These are phyloP conservation scores for Salvia sclarea DNA, from an alignment of 305 asterid species.

Conservation along the genomic window DNA sequence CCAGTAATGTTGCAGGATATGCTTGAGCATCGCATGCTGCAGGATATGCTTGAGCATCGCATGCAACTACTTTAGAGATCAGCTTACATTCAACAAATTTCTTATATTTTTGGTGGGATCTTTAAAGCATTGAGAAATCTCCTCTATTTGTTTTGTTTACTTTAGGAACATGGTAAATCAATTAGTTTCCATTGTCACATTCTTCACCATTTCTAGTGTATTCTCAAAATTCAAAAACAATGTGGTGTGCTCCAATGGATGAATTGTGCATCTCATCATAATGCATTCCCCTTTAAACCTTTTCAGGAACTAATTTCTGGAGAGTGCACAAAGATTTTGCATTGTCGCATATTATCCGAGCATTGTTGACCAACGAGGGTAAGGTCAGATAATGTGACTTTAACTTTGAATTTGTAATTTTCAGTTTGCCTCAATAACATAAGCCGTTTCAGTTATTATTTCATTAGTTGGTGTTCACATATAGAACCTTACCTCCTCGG, in stretches of 20 bases:
- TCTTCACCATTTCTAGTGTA: not conserved
- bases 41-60: no score
- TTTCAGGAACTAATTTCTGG: not conserved
- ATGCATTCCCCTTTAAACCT: not conserved
- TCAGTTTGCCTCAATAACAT: not conserved
- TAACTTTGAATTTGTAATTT: not conserved
- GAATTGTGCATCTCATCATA: not conserved
- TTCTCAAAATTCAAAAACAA: not conserved
- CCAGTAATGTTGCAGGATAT: not conserved
- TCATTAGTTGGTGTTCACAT: not conserved
- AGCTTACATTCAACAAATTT: not conserved
- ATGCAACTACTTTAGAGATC: not conserved
- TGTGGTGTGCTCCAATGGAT: not conserved
- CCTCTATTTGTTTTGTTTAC: not conserved
- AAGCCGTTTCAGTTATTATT: constrained; percentile 3
- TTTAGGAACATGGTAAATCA: not conserved
- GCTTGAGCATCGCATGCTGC: not conserved
- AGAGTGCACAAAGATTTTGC: not conserved
- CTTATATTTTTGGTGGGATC: not conserved
- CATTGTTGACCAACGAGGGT: not conserved
- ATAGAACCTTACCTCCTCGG: constrained; percentile 67
- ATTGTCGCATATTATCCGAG: not conserved
- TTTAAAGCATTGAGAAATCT: not conserved
- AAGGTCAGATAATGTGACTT: not conserved
- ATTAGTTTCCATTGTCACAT: not conserved